These are phyloP conservation scores for Xylaria nigripes DNA, from an alignment of 495 filamentous ascomycete species.

Conservation along the genomic window DNA sequence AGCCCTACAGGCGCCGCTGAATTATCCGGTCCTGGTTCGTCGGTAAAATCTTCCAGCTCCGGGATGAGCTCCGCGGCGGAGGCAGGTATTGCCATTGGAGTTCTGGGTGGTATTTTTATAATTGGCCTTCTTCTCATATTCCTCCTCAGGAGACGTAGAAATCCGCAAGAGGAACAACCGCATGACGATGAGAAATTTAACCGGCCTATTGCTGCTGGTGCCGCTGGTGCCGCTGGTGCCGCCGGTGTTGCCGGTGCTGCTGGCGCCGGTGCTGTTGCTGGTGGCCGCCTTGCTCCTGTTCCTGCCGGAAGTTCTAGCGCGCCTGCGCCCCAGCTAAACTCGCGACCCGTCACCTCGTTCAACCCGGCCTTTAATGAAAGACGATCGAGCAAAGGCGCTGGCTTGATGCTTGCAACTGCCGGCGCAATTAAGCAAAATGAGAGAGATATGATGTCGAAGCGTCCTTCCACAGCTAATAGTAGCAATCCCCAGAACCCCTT, in stretches of 20 bases:
- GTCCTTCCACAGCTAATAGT: slow-evolving; percentile 38
- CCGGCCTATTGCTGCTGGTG: slow-evolving; percentile 26
- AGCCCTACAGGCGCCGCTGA: slow-evolving; percentile 16
- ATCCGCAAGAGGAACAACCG: slow-evolving; percentile 42
- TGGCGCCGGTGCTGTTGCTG: slow-evolving; percentile 12
- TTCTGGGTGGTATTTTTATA: slow-evolving; percentile 55
- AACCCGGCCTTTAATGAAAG: slow-evolving; percentile 54
- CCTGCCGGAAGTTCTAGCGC: slow-evolving; percentile 27
- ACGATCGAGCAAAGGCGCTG: slow-evolving; percentile 42
- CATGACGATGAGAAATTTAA: slow-evolving; percentile 52
- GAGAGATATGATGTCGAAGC: slow-evolving; percentile 23
- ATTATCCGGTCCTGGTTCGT: slow-evolving; percentile 24
- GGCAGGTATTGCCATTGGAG: slow-evolving; percentile 77
- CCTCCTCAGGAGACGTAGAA: slow-evolving; percentile 56
- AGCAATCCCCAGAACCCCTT: slow-evolving; percentile 44
- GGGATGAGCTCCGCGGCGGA: slow-evolving; percentile 57
- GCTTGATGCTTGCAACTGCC: slow-evolving; percentile 31
- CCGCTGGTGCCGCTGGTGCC: background rate
- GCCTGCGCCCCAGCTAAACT: slow-evolving; percentile 65
- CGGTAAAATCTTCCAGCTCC: slow-evolving; percentile 18
- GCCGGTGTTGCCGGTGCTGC: background rate
- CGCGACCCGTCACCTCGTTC: slow-evolving; percentile 84
- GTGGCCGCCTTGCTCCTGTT: slow-evolving; percentile 19
- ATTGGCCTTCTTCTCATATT: slow-evolving; percentile 56
- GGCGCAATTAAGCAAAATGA: slow-evolving; percentile 23